These are phyloP conservation scores for Globisporangium canariense DNA, from an alignment of 352 stramenopile species.

Conservation along the genomic window DNA sequence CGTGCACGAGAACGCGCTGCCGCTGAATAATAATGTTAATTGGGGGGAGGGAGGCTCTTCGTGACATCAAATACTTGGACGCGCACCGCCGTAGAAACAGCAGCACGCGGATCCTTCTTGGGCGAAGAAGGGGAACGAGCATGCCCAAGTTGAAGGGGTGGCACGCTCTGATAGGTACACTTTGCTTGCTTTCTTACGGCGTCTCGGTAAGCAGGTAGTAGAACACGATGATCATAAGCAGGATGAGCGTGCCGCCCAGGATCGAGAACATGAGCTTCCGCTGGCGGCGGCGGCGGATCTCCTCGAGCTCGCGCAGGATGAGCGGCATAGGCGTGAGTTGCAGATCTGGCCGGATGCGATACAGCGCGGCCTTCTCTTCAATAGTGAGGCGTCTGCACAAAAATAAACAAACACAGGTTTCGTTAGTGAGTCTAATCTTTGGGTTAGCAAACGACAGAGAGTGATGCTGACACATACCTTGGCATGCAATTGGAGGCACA, in stretches of 20 bases:
- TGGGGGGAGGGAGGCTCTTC: not conserved
- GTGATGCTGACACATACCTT: constrained; percentile 22
- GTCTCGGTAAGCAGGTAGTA: constrained; percentile 76
- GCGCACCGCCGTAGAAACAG: not conserved
- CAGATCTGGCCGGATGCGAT: constrained; percentile 63
- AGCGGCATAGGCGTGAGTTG: constrained; percentile 62
- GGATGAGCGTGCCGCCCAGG: constrained; percentile 54
- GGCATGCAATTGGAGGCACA: constrained; percentile 54
- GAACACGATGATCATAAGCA: constrained; percentile 75
- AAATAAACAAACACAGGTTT: not conserved
- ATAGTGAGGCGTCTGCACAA: constrained; percentile 49
- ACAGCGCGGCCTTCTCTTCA: constrained; percentile 74
- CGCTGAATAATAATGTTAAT: not conserved
- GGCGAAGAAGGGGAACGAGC: not conserved
- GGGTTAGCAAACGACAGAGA: not conserved
- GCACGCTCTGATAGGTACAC: not conserved
- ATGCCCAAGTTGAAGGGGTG: not conserved
- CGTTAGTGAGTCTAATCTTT: not conserved
- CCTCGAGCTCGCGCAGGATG: constrained; percentile 57
- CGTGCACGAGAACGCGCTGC: not conserved
- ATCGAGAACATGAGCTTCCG: constrained; percentile 71
- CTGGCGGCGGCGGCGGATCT: constrained; percentile 52
- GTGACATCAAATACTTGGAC: not conserved
- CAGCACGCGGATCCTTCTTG: not conserved
- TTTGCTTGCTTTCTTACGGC: constrained; percentile 10